Evolutionary conservation across 1,284 basidiomycete genomes (phyloP), one percentile per base, ranked within the genome.

Genomic region (Hemileia vastatrix): DNA sequence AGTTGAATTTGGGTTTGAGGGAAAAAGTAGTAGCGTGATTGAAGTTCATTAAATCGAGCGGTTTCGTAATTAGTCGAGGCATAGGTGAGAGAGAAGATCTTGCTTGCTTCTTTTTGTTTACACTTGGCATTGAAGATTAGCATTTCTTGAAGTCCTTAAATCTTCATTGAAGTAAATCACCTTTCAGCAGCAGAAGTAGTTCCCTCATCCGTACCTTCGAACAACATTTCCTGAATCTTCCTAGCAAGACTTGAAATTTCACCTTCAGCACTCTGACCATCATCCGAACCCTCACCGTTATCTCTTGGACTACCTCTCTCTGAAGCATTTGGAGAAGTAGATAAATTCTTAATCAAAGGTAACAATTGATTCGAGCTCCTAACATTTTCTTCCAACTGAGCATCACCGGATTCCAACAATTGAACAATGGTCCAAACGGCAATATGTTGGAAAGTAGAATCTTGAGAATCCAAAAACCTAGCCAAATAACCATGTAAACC

Each of bases 381-480:
- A n/a, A n/a, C n/a, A n/a, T n/a, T n/a, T n/a, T n/a, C n/a, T 43
- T 43, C 74, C 48, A 76, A 63, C 63, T 70, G 69, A 2, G 62
- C 64, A 86, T 88, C 88, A 67, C 90, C 88, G 27, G 90, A 92
- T 77, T 98, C 95, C 27, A 98, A 82, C 27, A 98, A 79, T 75
- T 98, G 94, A 9, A 97, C 93, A 67, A 97, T 93, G 0, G 94
- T 97, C 79, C 92, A 96, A 48, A 98, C 92, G 32, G 95, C 95
- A 70, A 98, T 98, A 76, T 98, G 95, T 77, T 97, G 93, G 86
- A 98, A 98, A 0, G 95, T 98, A n/a, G 90, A 88, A 76, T 98
- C 94, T 15, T 88, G 81, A 72, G 87, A 91, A 59, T 86, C 90
- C 68, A 98, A 79, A 85, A 98, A 98, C 54, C 90, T 84, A 72